These are phyloP conservation scores for Pisolithus microcarpus DNA, from an alignment of 768 basidiomycete species.

Conservation along the genomic window DNA sequence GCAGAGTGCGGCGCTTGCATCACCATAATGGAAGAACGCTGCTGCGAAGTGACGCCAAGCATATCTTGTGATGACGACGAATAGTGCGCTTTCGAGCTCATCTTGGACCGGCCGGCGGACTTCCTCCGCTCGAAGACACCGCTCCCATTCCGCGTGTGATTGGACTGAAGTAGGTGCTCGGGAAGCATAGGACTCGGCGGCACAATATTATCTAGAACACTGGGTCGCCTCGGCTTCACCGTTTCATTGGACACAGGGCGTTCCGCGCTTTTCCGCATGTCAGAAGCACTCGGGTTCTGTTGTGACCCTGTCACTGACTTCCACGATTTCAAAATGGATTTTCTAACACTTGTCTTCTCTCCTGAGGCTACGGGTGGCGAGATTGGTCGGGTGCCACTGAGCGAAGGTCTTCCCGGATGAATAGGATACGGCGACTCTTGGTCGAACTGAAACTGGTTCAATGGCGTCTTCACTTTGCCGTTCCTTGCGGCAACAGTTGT, in stretches of 20 bases:
- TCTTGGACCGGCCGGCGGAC: slow-evolving; percentile 13
- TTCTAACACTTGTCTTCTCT: slow-evolving; percentile 45
- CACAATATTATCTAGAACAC: slow-evolving; percentile 39
- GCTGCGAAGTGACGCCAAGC: slow-evolving; percentile 9
- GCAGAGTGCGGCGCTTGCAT: slow-evolving; percentile 15
- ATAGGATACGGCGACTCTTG: slow-evolving; percentile 67
- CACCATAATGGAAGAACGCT: slow-evolving; percentile 9
- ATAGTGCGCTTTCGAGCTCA: slow-evolving; percentile 11
- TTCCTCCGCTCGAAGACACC: slow-evolving; percentile 24
- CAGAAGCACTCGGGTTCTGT: slow-evolving; percentile 21
- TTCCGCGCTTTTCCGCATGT: slow-evolving; percentile 35
- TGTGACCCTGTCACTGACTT: slow-evolving; percentile 39
- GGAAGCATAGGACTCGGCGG: slow-evolving; percentile 62
- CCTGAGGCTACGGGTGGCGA: slow-evolving; percentile 31
- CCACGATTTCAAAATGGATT: slow-evolving; percentile 68
- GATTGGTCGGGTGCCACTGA: slow-evolving; percentile 27
- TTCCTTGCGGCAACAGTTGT: slow-evolving; percentile 14
- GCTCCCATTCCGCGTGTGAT: slow-evolving; percentile 27
- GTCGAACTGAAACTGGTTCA: slow-evolving; percentile 58
- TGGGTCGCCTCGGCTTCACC: slow-evolving; percentile 40
- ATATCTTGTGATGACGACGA: slow-evolving; percentile 28
- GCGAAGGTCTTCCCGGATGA: slow-evolving; percentile 24
- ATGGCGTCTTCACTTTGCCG: slow-evolving; percentile 19
- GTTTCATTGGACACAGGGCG: slow-evolving; percentile 28
- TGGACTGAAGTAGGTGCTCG: slow-evolving; percentile 35